Evolutionary conservation across 768 basidiomycete genomes (phyloP), one percentile per base, ranked within the genome.

Genomic region (Russula vinacea): DNA sequence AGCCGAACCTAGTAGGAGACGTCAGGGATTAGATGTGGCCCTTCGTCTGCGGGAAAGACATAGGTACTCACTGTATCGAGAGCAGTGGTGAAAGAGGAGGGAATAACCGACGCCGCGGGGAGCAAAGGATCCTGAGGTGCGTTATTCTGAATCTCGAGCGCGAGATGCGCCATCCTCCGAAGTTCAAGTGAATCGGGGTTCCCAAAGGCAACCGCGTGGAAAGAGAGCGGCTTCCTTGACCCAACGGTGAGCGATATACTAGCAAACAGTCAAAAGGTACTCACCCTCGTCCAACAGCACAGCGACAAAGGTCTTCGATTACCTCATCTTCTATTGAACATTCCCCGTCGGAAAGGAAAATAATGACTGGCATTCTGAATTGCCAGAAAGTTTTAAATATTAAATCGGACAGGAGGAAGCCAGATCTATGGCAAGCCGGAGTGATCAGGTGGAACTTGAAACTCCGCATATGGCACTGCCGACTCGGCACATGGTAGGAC

Each of bases 171-270:
- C 85, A 86, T 86, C 19, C 78, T 74, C 29, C 76, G 76, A 26
- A 87, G 72, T 10, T 22, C n/a, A n/a, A n/a, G n/a, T 65, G 69
- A 9, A 49, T 69, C 37, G 11, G 73, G 68, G 1, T 73, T 73
- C 5, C 83, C 85, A 47, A 87, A 86, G 0, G 81, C 78, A n/a
- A 87, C 81, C 0, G 84, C 70, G 51, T 86, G 85, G 68, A 86
- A 82, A 0, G 84, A 83, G 1, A 84, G 73, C 0, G 83, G 73
- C 73, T 82, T 82, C 14, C 85, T 86, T n/a, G 39, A 7, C n/a
- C n/a, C 1, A 17, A n/a, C 14, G 0, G 22, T 55, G 42, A 62
- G 49, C 39, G 5, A 24, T 50, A 29, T 3, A 26, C 49, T 19
- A 64, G 11, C 32, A 13, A 26, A 3, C 3, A 19, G 47, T 13